Base-by-base conservation (phyloP, 345 rosid species). In the Salix caprea region DNA sequence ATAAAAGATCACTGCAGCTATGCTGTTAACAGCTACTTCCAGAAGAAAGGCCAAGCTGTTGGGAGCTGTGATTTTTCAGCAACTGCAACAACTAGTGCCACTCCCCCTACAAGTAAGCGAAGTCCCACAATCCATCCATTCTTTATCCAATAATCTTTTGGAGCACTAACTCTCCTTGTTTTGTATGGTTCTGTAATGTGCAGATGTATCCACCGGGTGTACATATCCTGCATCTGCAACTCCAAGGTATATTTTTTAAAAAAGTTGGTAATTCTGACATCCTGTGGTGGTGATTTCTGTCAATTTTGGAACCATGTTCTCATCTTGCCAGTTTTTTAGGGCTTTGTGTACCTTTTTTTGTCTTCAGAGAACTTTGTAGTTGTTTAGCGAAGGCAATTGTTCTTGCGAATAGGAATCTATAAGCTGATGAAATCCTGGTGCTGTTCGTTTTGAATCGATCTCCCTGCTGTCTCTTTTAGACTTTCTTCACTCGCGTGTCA, bases 21-120 rank as follows among this genome's bases (percentile, higher is more conserved):
- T 78, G 98, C 98, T 9, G 99, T 87, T 13, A 96, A 96, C 83
- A 93, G 90, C 77, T 93, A 90, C 78, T 96, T 83, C 84, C 98
- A 96, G 80, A 91, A 39, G 82, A 86, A 93, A 61, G 86, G 87
- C 67, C 88, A 88, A 85, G 24, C 37, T 77, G 0, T 62, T 24
- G 94, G 87, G 2, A 90, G 86, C 87, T 96, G 97, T 81, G 91
- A 96, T 78, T 96, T 96, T 77, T 71, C 92, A 19, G 91, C 90
- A 69, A 65, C 92, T 44, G 99, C 99, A 24, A 14, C 80, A 6
- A 10, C 85, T 60, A 61, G 74, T 69, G 7, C 65, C 30, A 60
- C 15, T 74, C 74, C 77, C 15, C 82, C 82, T 69, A 4, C 74
- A 6, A 37, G 82, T 78, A 78, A 73, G 67, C 9, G 4, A 61